Evolutionary conservation across 208 protist species (phyloP).

Genomic region (Acanthamoeba healyi): DNA sequence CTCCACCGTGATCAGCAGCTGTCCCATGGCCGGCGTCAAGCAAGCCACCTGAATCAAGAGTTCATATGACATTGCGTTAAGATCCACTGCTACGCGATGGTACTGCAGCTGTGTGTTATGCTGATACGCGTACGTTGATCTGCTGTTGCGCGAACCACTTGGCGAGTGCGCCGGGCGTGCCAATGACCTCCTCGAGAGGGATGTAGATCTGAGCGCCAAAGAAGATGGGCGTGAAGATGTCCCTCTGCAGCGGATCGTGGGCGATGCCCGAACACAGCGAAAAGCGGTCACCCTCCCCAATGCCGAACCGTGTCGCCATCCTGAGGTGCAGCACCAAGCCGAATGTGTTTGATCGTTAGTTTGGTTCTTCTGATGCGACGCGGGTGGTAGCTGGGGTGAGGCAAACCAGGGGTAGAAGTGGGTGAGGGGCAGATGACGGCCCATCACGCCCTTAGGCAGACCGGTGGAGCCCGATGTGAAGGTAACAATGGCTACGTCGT

Average conservation of each 20-base stretch:
- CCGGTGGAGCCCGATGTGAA: conserved; percentile 88
- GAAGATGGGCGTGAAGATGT: conserved; percentile 90
- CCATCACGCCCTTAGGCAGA: conserved; percentile 83
- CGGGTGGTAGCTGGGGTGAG: neutral
- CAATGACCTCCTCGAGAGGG: conserved; percentile 85
- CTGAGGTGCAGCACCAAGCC: conserved; percentile 74
- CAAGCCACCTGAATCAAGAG: conserved; percentile 78
- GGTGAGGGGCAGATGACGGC: conserved; percentile 82
- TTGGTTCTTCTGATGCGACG: conserved; percentile 42
- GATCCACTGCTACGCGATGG: too few relatives aligned
- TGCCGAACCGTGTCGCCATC: conserved; percentile 82
- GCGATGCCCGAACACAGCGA: conserved; percentile 88
- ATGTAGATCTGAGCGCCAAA: conserved; percentile 89
- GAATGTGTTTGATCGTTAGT: neutral
- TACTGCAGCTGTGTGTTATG: too few relatives aligned
- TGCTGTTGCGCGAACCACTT: conserved; percentile 51
- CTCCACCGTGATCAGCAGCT: conserved; percentile 81
- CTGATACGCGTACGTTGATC: conserved; percentile 16
- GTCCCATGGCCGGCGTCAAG: conserved; percentile 88
- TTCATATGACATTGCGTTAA: too few relatives aligned
- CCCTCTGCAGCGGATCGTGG: conserved; percentile 88
- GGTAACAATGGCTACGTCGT: conserved; percentile 88
- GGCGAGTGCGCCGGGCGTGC: conserved; percentile 83
- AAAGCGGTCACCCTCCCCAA: conserved; percentile 79
- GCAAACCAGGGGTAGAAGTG: conserved; percentile 88